phyloP scores from a whole-genome alignment of 2,329 filamentous ascomycete species.

The Cladosporium cucumerinum region DNA sequence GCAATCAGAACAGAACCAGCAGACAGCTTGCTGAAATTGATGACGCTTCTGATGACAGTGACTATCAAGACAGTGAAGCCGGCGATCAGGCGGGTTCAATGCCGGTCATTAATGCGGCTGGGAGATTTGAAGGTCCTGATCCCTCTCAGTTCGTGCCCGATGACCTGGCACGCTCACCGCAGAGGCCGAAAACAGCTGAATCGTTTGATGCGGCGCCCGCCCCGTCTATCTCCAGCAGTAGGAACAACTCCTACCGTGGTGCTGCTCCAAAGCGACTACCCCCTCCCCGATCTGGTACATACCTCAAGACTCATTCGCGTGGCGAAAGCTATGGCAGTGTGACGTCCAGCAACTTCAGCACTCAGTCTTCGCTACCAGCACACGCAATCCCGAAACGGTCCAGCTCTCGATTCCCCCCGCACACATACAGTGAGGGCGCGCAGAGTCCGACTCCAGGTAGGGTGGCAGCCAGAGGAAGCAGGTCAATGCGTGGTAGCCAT shows the following conservation, averaged over 20 bases:
- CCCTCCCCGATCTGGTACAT: constrained; percentile 24
- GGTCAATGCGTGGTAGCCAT: constrained; percentile 21
- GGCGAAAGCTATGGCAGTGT: constrained; percentile 63
- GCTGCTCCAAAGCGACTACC: constrained; percentile 18
- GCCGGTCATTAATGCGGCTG: constrained; percentile 19
- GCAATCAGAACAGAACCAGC: constrained; percentile 23
- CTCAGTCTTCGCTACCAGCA: constrained; percentile 56
- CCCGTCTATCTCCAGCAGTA: constrained; percentile 33
- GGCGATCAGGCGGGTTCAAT: constrained; percentile 29
- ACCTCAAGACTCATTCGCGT: constrained; percentile 47
- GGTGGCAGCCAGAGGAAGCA: constrained; percentile 21
- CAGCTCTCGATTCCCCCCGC: constrained; percentile 73
- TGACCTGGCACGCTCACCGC: constrained; percentile 27
- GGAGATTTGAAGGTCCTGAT: constrained; percentile 10
- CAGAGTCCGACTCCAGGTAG: constrained; percentile 66
- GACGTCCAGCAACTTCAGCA: constrained; percentile 35
- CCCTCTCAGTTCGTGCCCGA: not conserved
- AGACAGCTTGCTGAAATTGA: constrained; percentile 27
- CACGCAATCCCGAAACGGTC: constrained; percentile 89
- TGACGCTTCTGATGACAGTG: constrained; percentile 29
- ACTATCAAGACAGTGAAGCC: constrained; percentile 29
- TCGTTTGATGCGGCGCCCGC: constrained; percentile 33
- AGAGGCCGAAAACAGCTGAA: constrained; percentile 31
- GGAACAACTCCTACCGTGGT: constrained; percentile 25
- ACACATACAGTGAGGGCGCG: constrained; percentile 70